These are phyloP conservation scores for Argentina anserina DNA, from an alignment of 306 rosid genomes.

Conservation along the genomic window DNA sequence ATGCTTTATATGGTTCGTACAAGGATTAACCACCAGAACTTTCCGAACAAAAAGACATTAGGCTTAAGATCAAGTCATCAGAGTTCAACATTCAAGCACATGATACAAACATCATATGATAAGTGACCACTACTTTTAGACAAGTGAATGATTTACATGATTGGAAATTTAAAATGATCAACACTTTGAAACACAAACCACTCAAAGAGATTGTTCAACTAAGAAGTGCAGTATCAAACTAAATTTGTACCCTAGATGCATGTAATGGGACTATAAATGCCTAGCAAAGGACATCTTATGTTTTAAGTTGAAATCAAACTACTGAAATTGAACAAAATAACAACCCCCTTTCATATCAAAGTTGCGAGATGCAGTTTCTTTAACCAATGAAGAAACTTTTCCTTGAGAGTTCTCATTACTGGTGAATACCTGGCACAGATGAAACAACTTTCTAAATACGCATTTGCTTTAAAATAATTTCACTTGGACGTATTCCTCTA, in stretches of 20 bases:
- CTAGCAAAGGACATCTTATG: too few species aligned
- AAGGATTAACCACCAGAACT: background rate
- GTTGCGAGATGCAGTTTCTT: too few species aligned
- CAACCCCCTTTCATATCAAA: too few species aligned
- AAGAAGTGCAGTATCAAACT: conserved; percentile 1
- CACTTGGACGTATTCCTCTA: too few species aligned
- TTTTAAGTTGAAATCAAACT: too few species aligned
- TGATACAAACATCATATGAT: conserved; percentile 3
- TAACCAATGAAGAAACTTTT: too few species aligned
- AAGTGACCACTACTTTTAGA: background rate
- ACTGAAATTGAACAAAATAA: too few species aligned
- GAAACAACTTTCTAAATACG: too few species aligned
- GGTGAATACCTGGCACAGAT: too few species aligned
- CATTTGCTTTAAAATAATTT: too few species aligned
- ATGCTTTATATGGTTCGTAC: background rate
- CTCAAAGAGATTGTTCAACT: conserved; percentile 5
- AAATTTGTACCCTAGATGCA: conserved; percentile 65
- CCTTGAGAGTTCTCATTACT: too few species aligned
- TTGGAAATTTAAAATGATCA: background rate
- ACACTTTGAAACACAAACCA: background rate
- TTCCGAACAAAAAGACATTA: background rate
- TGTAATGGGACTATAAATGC: conserved; percentile 70
- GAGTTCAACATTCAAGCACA: background rate
- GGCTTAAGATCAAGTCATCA: background rate
- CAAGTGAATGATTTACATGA: background rate